Evolutionary conservation across 257 asterid genomes (phyloP).

Genomic region (Plantago elongata): DNA sequence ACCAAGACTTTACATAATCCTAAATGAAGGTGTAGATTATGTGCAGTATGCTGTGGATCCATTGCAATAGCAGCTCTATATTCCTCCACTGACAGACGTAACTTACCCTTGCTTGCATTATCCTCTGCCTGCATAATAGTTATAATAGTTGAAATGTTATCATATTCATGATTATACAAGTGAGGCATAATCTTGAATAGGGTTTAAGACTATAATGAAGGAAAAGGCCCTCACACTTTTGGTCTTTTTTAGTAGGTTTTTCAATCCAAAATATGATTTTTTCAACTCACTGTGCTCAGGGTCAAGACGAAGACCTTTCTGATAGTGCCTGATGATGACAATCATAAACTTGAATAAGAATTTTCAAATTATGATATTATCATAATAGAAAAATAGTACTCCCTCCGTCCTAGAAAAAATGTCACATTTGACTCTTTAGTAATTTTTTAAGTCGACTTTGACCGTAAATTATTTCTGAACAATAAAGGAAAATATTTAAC

Average conservation of each 20-base stretch:
- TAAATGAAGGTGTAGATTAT: slow-evolving; percentile 75
- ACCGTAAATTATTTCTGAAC: no score
- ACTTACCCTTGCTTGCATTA: slow-evolving; percentile 82
- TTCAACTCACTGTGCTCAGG: slow-evolving; percentile 90
- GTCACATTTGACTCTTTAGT: no score
- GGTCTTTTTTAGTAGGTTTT: slow-evolving; percentile 81
- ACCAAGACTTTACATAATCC: slow-evolving; percentile 83
- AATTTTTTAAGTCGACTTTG: no score
- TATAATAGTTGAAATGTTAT: slow-evolving; percentile 15
- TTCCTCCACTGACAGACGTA: slow-evolving; percentile 82
- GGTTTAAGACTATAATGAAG: background rate
- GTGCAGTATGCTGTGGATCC: slow-evolving; percentile 81
- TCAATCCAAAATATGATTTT: slow-evolving; percentile 85
- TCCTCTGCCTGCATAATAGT: slow-evolving; percentile 74
- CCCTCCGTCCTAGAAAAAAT: no score
- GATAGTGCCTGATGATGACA: slow-evolving; percentile 64
- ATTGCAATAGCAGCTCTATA: slow-evolving; percentile 68
- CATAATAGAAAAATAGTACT: background rate
- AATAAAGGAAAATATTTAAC: no score
- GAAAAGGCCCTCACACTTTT: slow-evolving; percentile 52
- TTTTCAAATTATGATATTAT: background rate
- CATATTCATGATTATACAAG: slow-evolving; percentile 8
- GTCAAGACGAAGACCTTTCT: slow-evolving; percentile 91
- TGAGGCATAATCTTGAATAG: background rate
- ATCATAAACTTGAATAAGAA: slow-evolving; percentile 7